These are phyloP conservation scores for Hyaloperonospora arabidopsidis DNA, from an alignment of 352 stramenopile genomes.

Conservation along the genomic window DNA sequence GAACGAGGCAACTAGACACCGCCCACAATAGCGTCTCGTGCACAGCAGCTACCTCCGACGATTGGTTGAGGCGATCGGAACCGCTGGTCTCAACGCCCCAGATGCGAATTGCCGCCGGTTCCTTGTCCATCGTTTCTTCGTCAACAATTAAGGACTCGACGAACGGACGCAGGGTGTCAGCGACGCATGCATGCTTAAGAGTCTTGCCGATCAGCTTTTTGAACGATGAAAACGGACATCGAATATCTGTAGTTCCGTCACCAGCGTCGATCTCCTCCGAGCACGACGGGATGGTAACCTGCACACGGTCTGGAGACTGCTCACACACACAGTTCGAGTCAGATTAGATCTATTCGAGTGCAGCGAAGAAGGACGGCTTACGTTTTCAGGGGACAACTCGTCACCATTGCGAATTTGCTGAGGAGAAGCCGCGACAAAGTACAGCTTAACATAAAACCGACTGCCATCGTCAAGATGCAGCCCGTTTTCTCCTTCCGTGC, in stretches of 20 bases:
- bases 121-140: constrained; percentile 1
- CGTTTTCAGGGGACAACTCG: constrained; percentile 45
- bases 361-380: constrained; percentile 8
- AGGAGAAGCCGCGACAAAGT: constrained; percentile 61
- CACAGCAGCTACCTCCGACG: constrained; percentile 7
- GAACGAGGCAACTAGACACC: constrained; percentile 33
- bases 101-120: constrained; percentile 3
- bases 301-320: constrained; percentile 53
- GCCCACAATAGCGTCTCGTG: constrained; percentile 28
- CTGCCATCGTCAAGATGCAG: constrained; percentile 11
- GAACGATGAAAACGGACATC: constrained; percentile 58
- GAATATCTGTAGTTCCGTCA: constrained; percentile 36
- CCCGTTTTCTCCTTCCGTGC: constrained; percentile 1
- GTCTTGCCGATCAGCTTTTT: constrained; percentile 57
- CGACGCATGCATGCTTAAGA: constrained; percentile 60
- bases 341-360: constrained; percentile 1
- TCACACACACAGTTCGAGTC: constrained; percentile 1
- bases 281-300: constrained; percentile 61
- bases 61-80: constrained; percentile 4
- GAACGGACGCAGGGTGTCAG: constrained; percentile 60
- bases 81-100: constrained; percentile 5
- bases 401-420: constrained; percentile 63
- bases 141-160: constrained; percentile 40
- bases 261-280: constrained; percentile 49
- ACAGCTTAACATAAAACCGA: constrained; percentile 59